Conservation (phyloP, 1,139 yeast species). For the Zygoascus hellenicus region DNA sequence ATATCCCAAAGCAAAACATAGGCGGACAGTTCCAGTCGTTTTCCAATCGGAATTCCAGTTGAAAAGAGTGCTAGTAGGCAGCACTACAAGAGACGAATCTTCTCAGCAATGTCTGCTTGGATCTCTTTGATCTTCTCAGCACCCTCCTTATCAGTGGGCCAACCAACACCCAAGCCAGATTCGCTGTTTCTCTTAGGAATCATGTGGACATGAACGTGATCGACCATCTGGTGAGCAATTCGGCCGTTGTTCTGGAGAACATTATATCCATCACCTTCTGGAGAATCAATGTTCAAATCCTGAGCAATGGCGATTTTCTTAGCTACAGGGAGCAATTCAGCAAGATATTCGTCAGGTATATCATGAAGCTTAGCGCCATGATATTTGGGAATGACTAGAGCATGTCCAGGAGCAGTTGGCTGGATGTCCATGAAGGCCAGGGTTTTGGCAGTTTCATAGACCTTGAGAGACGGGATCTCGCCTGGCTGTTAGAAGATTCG, state of each 20-base stretch:
- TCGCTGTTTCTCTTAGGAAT: constrained; percentile 74
- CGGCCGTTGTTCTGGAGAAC: constrained; percentile 87
- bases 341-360: constrained; percentile 81
- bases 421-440: constrained; percentile 89
- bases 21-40: too few relatives aligned
- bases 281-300: constrained; percentile 53
- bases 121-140: constrained; percentile 65
- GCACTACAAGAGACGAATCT: constrained; percentile 24
- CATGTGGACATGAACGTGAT: constrained; percentile 93
- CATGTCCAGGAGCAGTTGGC: constrained; percentile 85
- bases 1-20: too few relatives aligned
- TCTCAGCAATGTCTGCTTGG: constrained; percentile 56
- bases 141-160: constrained; percentile 69
- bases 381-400: constrained; percentile 80
- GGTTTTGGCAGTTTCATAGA: constrained; percentile 71
- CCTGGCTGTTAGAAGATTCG: constrained; percentile 38
- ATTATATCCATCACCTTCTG: constrained; percentile 79
- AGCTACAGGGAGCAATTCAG: constrained; percentile 80
- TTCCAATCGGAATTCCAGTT: too few relatives aligned
- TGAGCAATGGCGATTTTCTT: constrained; percentile 73
- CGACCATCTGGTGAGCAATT: constrained; percentile 90
- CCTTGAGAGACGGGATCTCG: constrained; percentile 86
- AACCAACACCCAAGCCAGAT: constrained; percentile 77
- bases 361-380: constrained; percentile 92
- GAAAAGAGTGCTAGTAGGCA: neutral